Evolutionary conservation across 169 alveolate genomes (phyloP), one percentile per base, ranked within the genome.

Genomic region (Plasmodium knowlesi): DNA sequence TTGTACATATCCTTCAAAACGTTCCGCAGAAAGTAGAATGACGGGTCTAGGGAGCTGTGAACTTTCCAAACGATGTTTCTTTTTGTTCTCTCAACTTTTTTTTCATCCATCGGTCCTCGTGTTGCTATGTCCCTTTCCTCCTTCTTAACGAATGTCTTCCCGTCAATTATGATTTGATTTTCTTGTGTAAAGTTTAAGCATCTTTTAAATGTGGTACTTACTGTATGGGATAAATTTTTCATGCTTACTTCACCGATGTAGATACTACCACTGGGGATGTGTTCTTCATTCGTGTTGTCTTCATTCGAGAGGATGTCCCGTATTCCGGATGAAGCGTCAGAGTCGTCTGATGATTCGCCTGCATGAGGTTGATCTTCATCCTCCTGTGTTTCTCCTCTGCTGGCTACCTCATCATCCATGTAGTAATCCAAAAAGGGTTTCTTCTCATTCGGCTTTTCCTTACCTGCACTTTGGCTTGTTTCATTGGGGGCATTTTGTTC

Each of bases 171-270:
- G 10, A 89, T 89, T 61, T 89, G 83, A 79, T 89, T 78, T 57
- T 39, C 83, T 54, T 79, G 32, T 0, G 72, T 50, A 73, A 79
- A 89, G 43, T 78, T 89, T 8, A 89, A 37, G 43, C 83, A 30
- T 25, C 70, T 43, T 28, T 89, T 41, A 89, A 80, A 80, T 39
- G 72, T 41, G 2, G 34, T 41, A 79, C 82, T 79, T 30, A 89
- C 79, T 25, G 25, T 4, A 2, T 73, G 8, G 9, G 61, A 89
- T 53, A 89, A 30, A 19, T 30, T 79, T 61, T 78, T 57, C 74
- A 89, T 89, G 34, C 37, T 89, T 57, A 89, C 94, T 61, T 89
- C 90, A 1, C 94, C 94, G 71, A 89, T 89, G 82, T 89, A 89
- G 50, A 89, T 6, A 34, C 50, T 80, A 10, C 94, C 94, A 25